A percentile compares a stretch with the other conserved stretches of the same genome.
These are phyloP conservation scores for Pseudogymnoascus sp. DNA, from an alignment of 2,329 filamentous ascomycete genomes.

Conservation along the genomic window DNA sequence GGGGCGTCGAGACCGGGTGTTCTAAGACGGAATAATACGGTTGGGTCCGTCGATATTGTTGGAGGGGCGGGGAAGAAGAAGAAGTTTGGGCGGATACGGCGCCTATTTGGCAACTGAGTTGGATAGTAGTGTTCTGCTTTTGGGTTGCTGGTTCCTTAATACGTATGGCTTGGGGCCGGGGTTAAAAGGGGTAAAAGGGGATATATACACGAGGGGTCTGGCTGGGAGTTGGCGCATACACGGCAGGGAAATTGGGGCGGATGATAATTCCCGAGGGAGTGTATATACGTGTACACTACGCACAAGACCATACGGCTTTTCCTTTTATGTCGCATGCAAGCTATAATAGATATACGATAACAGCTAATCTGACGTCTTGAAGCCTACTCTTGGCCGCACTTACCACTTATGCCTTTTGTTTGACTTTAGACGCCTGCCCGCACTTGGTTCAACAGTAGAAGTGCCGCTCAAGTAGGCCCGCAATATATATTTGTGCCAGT, in stretches of 20 bases:
- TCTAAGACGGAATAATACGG: background rate
- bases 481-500: background rate
- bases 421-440: background rate
- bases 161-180: background rate
- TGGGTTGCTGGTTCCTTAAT: slow-evolving; percentile 4
- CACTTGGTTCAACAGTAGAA: background rate
- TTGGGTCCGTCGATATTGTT: background rate
- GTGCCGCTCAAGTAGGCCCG: background rate
- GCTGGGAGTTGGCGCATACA: background rate
- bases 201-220: background rate
- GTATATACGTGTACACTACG: slow-evolving; percentile 6
- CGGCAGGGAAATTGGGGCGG: background rate
- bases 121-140: background rate
- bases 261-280: background rate
- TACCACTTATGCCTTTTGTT: background rate
- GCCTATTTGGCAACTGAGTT: slow-evolving; percentile 3
- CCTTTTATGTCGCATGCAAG: background rate
- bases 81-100: background rate
- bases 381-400: background rate
- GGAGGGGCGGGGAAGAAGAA: background rate
- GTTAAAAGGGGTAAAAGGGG: background rate
- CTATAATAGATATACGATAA: slow-evolving; percentile 3
- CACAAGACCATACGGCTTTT: slow-evolving; percentile 4
- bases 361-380: background rate
- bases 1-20: background rate